These are phyloP conservation scores for Kurtzmaniella quercitrusa DNA, from an alignment of 1,139 yeast species.

Conservation along the genomic window DNA sequence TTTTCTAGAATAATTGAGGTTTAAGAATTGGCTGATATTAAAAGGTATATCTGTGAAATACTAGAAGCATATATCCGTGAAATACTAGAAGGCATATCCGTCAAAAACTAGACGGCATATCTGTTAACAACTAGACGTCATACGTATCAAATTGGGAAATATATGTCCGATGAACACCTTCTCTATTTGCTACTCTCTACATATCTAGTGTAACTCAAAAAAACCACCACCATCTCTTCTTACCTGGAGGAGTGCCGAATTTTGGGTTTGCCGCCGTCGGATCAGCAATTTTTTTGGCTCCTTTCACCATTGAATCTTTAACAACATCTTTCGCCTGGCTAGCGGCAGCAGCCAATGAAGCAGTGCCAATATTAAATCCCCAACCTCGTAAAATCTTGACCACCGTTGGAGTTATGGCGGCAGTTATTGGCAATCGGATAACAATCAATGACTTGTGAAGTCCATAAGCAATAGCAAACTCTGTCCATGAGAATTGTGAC, in stretches of 20 bases:
- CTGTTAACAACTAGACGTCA: too few relatives aligned
- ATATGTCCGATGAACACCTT: too few relatives aligned
- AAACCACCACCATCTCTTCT: slow-evolving; percentile 62
- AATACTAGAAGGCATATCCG: too few relatives aligned
- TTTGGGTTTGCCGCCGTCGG: slow-evolving; percentile 37
- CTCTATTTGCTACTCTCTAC: too few relatives aligned
- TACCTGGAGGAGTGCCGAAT: slow-evolving; percentile 52
- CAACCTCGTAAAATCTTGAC: slow-evolving; percentile 61
- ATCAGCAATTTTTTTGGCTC: slow-evolving; percentile 17
- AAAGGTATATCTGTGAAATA: too few relatives aligned
- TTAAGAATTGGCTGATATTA: too few relatives aligned
- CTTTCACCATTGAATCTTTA: neutral
- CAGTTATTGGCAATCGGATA: slow-evolving; percentile 82
- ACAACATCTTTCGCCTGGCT: slow-evolving; percentile 29
- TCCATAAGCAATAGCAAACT: slow-evolving; percentile 88
- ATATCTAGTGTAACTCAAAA: slow-evolving; percentile 26
- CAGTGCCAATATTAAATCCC: slow-evolving; percentile 78
- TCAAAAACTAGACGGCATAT: too few relatives aligned
- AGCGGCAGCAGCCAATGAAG: slow-evolving; percentile 33
- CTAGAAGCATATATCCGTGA: too few relatives aligned
- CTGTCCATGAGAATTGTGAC: slow-evolving; percentile 50
- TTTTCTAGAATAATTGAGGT: too few relatives aligned
- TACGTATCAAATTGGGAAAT: too few relatives aligned
- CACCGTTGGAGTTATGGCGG: slow-evolving; percentile 84
- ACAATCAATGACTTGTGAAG: slow-evolving; percentile 82